Base-by-base conservation (phyloP, 768 basidiomycete genomes). In the Albatrellus ellisii region DNA sequence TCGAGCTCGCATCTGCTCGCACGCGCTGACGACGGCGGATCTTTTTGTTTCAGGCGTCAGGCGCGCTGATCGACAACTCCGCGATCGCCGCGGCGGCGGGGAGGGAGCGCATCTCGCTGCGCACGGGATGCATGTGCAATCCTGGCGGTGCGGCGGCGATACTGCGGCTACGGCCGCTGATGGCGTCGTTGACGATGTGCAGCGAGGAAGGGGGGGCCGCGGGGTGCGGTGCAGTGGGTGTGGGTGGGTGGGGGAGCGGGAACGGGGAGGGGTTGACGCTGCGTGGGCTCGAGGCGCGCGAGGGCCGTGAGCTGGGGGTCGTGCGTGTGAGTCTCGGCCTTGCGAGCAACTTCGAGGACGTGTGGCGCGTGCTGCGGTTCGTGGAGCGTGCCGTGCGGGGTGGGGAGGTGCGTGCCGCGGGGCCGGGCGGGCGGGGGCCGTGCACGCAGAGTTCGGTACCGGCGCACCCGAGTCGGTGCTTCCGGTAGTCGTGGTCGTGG, bases 101-200 rank as follows among this genome's bases (percentile, higher is more conserved):
- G n/a, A n/a, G n/a, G n/a, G n/a, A n/a, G n/a, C 42, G 43, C 26
- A 77, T 89, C 44, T 86, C 84, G 14, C 60, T 89, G 25, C 77
- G 86, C 32, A 84, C 85, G 2, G 86, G 86, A 0, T 90, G 86
- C 57, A 79, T 88, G 74, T 90, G 87, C 55, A 12, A 90, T 89
- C 83, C 86, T 12, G 87, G 87, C 8, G 86, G 77, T 14, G 81
- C 84, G 0, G 75, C 82, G 1, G 72, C 79, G 4, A 60, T 89
- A 12, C 67, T 87, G 4, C 77, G 77, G 0, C 69, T 86, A 24
- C 61, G 75, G 44, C 64, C 69, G 15, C 67, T 77, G 44, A 87
- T 86, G 83, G 61, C 65, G 4, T 60, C 56, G 11, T 66, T 86
- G 0, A 73, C 67, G 46, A 61, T 66, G 1, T n/a, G n/a, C n/a